Evolutionary conservation across 1,284 basidiomycete genomes (phyloP).

Genomic region (Exobasidium rhododendri): DNA sequence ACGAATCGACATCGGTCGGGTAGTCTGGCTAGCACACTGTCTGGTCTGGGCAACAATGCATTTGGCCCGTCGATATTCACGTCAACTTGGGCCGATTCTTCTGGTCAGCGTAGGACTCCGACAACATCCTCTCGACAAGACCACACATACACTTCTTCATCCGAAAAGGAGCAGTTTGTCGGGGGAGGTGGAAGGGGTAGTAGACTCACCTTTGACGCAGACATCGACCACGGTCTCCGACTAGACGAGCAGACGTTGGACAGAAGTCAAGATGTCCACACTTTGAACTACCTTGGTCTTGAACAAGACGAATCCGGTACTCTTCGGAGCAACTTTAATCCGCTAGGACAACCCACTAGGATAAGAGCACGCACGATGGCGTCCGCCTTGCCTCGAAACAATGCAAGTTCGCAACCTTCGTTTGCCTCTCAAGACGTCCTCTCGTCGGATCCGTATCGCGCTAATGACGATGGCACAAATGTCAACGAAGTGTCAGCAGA

Average conservation of each 20-base stretch:
- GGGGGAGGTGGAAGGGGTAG: background rate
- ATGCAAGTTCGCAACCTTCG: background rate
- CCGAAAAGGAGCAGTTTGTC: background rate
- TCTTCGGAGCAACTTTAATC: background rate
- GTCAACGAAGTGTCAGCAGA: constrained; percentile 6
- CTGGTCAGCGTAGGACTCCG: background rate
- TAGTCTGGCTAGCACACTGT: constrained; percentile 19
- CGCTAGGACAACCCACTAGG: background rate
- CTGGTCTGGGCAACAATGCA: constrained; percentile 18
- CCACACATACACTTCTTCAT: background rate
- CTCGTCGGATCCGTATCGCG: background rate
- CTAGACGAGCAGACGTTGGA: background rate
- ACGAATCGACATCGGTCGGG: constrained; percentile 22
- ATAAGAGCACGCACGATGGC: constrained; percentile 16
- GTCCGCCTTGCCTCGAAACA: background rate
- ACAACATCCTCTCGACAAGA: background rate
- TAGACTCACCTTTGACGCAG: background rate
- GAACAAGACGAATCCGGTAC: constrained; percentile 8
- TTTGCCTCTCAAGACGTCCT: background rate
- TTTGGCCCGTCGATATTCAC: constrained; percentile 38
- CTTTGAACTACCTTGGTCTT: constrained; percentile 45
- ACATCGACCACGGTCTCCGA: background rate
- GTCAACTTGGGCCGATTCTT: constrained; percentile 15
- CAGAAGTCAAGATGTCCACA: constrained; percentile 15
- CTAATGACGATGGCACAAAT: background rate